A percentile compares a stretch with the other conserved stretches of the same genome.
Evolutionary conservation across 164 flowering plant genomes (phyloP).

Genomic region (Warburgia ugandensis): DNA sequence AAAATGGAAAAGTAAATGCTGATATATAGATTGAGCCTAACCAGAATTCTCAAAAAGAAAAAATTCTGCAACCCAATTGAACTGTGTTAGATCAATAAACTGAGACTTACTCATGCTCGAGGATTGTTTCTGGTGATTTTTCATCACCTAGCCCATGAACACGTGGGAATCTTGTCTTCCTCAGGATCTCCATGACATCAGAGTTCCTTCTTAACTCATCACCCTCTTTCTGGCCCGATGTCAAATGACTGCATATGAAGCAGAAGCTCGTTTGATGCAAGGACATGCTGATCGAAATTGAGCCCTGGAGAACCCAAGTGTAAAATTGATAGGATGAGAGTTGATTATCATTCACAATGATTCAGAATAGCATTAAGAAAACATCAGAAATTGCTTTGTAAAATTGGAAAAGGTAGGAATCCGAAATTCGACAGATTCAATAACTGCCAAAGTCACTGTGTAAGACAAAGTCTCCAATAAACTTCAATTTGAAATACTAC

Average conservation of each 20-base stretch:
- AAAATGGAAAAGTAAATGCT: background rate
- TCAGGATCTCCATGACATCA: conserved; percentile 95
- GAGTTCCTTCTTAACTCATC: conserved; percentile 94
- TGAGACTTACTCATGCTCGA: conserved; percentile 82
- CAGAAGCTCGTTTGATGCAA: conserved; percentile 97
- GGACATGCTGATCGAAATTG: conserved; percentile 96
- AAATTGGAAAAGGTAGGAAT: background rate
- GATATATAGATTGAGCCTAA: background rate
- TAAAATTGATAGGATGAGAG: background rate
- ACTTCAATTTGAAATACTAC: too few relatives aligned
- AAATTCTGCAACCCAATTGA: too few relatives aligned
- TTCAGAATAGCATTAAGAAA: background rate
- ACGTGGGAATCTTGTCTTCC: conserved; percentile 91
- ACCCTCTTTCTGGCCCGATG: conserved; percentile 97
- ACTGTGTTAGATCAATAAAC: background rate
- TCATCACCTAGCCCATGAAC: conserved; percentile 72
- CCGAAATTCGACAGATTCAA: too few relatives aligned
- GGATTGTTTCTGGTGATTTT: conserved; percentile 76
- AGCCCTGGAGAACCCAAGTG: conserved; percentile 65
- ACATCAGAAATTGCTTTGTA: background rate
- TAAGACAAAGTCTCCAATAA: too few relatives aligned
- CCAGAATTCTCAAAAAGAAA: background rate
- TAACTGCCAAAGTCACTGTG: too few relatives aligned
- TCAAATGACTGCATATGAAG: conserved; percentile 93
- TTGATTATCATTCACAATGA: background rate